These are phyloP conservation scores for Fusarium armeniacum DNA, from an alignment of 2,329 filamentous ascomycete species.

Conservation along the genomic window DNA sequence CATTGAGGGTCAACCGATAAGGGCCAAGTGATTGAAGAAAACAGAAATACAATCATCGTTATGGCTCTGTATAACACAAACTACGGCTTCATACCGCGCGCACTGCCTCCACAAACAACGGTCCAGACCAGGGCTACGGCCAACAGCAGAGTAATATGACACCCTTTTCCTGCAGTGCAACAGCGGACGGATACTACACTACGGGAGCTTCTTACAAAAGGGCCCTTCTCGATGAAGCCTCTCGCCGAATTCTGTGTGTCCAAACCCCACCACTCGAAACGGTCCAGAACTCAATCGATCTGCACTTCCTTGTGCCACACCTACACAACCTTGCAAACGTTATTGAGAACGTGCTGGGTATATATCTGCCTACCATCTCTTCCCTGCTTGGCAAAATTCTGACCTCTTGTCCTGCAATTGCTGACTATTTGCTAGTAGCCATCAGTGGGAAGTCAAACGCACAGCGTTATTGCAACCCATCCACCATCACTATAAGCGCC, in stretches of 20 bases:
- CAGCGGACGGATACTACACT: slow-evolving; percentile 18
- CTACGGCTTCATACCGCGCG: slow-evolving; percentile 14
- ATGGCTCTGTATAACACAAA: slow-evolving; percentile 16
- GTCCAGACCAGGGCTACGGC: slow-evolving; percentile 16
- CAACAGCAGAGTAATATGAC: slow-evolving; percentile 1
- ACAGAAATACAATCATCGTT: background rate
- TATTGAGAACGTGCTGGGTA: slow-evolving; percentile 21
- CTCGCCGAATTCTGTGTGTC: slow-evolving; percentile 30
- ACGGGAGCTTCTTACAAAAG: slow-evolving; percentile 12
- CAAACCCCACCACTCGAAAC: slow-evolving; percentile 46
- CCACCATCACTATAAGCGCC: background rate
- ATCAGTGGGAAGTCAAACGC: background rate
- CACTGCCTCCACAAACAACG: slow-evolving; percentile 25
- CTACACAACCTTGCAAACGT: slow-evolving; percentile 36
- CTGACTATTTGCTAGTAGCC: background rate
- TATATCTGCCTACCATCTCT: slow-evolving; percentile 40
- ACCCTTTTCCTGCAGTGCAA: slow-evolving; percentile 28
- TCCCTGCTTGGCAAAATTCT: slow-evolving; percentile 15
- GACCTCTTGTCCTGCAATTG: background rate
- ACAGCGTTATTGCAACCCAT: background rate
- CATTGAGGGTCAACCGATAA: background rate
- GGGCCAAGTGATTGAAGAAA: background rate
- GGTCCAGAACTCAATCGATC: slow-evolving; percentile 52
- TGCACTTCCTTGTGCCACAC: slow-evolving; percentile 51
- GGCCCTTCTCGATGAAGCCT: slow-evolving; percentile 32